Conservation (phyloP, 805 yeast genomes). For the Spathaspora gorwiae region DNA sequence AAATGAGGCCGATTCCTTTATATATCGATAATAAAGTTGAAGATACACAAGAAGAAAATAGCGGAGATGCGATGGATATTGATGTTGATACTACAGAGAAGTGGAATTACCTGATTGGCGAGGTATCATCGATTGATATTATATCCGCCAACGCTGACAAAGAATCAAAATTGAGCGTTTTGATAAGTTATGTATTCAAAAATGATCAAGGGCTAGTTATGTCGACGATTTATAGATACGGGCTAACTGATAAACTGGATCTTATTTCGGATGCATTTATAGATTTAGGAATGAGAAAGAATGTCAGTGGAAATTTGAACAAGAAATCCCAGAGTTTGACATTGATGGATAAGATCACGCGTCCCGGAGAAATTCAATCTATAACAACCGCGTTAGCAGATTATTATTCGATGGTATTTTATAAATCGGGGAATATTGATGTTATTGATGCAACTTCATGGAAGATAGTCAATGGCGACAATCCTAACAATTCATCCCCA, state of each 20-base stretch:
- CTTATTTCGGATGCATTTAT: constrained; percentile 26
- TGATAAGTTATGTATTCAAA: constrained; percentile 34
- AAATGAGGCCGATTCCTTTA: constrained; percentile 20
- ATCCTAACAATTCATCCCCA: constrained; percentile 2
- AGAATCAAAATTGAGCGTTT: constrained; percentile 42
- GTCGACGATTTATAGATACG: constrained; percentile 26
- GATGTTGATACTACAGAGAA: constrained; percentile 6
- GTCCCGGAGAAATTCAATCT: constrained; percentile 24
- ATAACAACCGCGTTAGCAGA: constrained; percentile 36
- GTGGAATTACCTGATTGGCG: constrained; percentile 6
- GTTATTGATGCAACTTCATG: constrained; percentile 36
- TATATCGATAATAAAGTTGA: constrained; percentile 11
- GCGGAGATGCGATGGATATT: constrained; percentile 8
- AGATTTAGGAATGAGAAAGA: constrained; percentile 24
- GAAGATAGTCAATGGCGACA: constrained; percentile 12
- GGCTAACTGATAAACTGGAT: constrained; percentile 16
- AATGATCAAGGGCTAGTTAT: constrained; percentile 11
- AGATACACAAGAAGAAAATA: constrained; percentile 8
- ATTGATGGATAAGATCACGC: constrained; percentile 23
- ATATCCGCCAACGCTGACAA: constrained; percentile 42
- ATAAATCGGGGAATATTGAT: constrained; percentile 43
- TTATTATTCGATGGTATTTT: constrained; percentile 33
- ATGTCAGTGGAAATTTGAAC: constrained; percentile 2
- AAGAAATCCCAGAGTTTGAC: constrained; percentile 9
- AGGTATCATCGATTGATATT: constrained; percentile 32